Base-by-base conservation (phyloP, 2,329 filamentous ascomycete species). In the Penicillium decumbens region DNA sequence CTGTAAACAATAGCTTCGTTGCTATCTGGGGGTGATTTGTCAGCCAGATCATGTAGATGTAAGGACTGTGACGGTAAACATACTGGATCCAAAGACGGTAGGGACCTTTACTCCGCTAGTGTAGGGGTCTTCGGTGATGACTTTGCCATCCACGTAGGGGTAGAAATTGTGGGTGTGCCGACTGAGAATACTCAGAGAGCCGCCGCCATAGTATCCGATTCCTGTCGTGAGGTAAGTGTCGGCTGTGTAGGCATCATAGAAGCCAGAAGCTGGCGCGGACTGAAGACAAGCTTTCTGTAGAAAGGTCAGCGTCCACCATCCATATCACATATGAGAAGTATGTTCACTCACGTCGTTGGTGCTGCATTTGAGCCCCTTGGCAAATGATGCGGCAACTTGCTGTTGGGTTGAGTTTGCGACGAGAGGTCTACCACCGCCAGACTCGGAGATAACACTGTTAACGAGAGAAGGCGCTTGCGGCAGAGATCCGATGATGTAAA, bases 381-480 rank as follows among this genome's bases (percentile, higher is more conserved):
- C 30, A 15, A 15, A 33, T 33, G 30, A 33, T 33, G 13, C 13
- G 6, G 4, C 30, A 33, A 33, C 30, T 15, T 15, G 15, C 13
- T 33, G 30, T 6, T 15, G 13, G 5, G 30, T 33, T 2, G 30
- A 13, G 6, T 33, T 33, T 6, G 5, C 5, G 13, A n/a, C 7
- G 5, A 33, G 13, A 6, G 2, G 6, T n/a, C 13, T 33, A 3
- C 30, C 30, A 15, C 13, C 30, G 3, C 30, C 51, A 9, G 60
- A 63, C 43, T 63, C 59, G 0, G 50, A 23, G 32, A 61, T 60
- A 46, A 44, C 33, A 25, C 53, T 46, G 2, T 59, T 57, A 27
- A 63, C 43, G 8, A 63, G 41, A 41, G 41, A 42, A 4, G 57
- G 50, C 10, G 56, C 57, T 20, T 55, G 44, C 12, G 52, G 46